Evolutionary conservation across 768 basidiomycete species (phyloP).

Genomic region (Rhodocollybia butyracea): DNA sequence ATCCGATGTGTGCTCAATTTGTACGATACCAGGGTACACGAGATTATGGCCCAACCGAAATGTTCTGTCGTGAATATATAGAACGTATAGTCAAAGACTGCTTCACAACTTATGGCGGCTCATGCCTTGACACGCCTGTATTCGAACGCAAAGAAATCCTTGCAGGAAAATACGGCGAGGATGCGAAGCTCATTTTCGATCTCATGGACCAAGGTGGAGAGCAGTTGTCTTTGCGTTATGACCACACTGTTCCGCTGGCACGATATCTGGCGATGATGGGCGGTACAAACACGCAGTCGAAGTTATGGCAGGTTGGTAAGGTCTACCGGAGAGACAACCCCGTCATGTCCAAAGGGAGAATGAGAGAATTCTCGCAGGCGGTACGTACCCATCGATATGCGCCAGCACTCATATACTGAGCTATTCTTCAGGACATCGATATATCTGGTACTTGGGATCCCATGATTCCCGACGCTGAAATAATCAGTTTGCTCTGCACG

Average conservation of each 20-base stretch:
- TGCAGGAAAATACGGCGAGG: constrained; percentile 96
- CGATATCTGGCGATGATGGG: constrained; percentile 94
- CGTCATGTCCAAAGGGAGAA: constrained; percentile 95
- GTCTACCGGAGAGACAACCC: constrained; percentile 96
- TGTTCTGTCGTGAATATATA: constrained; percentile 88
- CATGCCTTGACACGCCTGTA: constrained; percentile 95
- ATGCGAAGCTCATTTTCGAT: constrained; percentile 96
- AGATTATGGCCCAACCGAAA: constrained; percentile 91
- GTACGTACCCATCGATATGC: constrained; percentile 38
- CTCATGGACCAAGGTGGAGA: constrained; percentile 97
- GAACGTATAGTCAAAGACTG: constrained; percentile 84
- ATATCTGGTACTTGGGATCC: constrained; percentile 90
- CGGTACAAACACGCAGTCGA: constrained; percentile 67
- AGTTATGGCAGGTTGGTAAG: constrained; percentile 98
- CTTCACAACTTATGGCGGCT: constrained; percentile 87
- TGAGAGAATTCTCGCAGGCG: constrained; percentile 98
- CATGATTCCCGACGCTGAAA: constrained; percentile 96
- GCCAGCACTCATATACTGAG: neutral
- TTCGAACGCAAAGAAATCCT: constrained; percentile 97
- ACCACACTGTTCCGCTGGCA: constrained; percentile 96
- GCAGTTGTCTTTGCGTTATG: constrained; percentile 89
- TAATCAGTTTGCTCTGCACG: constrained; percentile 79
- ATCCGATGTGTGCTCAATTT: constrained; percentile 11
- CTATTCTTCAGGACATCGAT: constrained; percentile 77
- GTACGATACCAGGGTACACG: constrained; percentile 71